Evolutionary conservation across 352 stramenopile species (phyloP), one percentile per base, ranked within the genome.

Genomic region (Phytophthora syringae): DNA sequence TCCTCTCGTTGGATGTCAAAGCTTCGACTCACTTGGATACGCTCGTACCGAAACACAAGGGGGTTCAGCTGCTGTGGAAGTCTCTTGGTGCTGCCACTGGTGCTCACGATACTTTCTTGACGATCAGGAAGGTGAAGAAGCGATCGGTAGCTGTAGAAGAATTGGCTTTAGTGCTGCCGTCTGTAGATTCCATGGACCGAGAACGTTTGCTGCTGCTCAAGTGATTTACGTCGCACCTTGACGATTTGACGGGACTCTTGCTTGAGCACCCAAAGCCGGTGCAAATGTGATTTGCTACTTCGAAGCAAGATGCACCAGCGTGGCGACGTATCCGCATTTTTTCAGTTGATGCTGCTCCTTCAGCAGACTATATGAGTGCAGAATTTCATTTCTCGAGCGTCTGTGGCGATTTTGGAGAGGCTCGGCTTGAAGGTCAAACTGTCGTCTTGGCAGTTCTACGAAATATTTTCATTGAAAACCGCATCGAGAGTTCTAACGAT

Each of bases 61-160:
- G n/a, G 6, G 70, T 92, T 2, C 79, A 90, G 45, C 28, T 93
- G 9, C 55, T 93, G 0, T 93, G 85, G 85, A 86, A 67, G 13
- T 56, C 70, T 15, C 32, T 25, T 12, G 34, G 52, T 40, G 20
- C 5, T 0, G 62, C 57, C 18, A 59, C 39, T 10, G 50, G 42
- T 20, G 53, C 16, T 2, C 60, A 58, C 2, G 60, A 66, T 12
- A 25, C 7, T 15, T 70, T 70, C 16, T 27, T 62, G 24, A 32
- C 49, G 24, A 21, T 44, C 3, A 50, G 36, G 44, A 56, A 43
- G 28, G 18, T 15, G 24, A 74, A 42, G 22, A 58, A 61, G n/a
- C 2, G 59, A 20, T 58, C 65, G 1, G 42, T 70, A 43, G 65
- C 48, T 28, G 39, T 55, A 18, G 67, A 64, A 24, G 67, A 71